Conservation (phyloP, 148 eudicot species). For the Rhododendron mucronatum region DNA sequence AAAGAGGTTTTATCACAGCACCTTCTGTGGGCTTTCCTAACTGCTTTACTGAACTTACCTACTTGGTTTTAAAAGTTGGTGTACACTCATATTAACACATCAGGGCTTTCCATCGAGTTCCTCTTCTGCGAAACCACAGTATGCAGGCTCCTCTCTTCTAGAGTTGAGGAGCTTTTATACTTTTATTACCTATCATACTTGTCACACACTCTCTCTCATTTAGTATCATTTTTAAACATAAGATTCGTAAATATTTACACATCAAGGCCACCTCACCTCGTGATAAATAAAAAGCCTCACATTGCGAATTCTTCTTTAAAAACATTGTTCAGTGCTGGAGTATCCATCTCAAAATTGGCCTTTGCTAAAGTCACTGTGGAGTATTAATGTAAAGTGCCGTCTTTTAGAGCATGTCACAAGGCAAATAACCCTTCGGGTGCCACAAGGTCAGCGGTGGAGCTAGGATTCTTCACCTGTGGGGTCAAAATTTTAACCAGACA, state of each 20-base stretch:
- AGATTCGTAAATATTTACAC: background rate
- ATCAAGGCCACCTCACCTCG: background rate
- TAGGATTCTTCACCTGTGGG: background rate
- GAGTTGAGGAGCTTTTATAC: background rate
- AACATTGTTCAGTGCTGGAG: background rate
- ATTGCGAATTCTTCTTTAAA: background rate
- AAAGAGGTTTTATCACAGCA: too few relatives aligned
- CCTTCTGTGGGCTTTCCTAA: too few relatives aligned
- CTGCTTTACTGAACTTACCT: background rate
- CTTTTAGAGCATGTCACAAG: background rate
- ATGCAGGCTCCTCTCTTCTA: background rate
- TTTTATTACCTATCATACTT: background rate
- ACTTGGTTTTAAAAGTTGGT: background rate
- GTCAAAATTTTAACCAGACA: background rate
- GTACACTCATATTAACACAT: background rate
- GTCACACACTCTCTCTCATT: background rate
- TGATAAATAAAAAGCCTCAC: background rate
- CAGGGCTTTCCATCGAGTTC: too few relatives aligned
- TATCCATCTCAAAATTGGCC: background rate
- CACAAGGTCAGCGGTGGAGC: background rate
- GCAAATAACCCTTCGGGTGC: background rate
- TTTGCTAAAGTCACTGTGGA: background rate
- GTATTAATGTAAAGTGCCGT: background rate
- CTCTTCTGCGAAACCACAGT: too few relatives aligned
- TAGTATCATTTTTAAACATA: background rate